A percentile compares a stretch with the other conserved stretches of the same genome.
Conservation (phyloP, 495 filamentous ascomycete species). For the Hyphodiscus hymeniophilus region DNA sequence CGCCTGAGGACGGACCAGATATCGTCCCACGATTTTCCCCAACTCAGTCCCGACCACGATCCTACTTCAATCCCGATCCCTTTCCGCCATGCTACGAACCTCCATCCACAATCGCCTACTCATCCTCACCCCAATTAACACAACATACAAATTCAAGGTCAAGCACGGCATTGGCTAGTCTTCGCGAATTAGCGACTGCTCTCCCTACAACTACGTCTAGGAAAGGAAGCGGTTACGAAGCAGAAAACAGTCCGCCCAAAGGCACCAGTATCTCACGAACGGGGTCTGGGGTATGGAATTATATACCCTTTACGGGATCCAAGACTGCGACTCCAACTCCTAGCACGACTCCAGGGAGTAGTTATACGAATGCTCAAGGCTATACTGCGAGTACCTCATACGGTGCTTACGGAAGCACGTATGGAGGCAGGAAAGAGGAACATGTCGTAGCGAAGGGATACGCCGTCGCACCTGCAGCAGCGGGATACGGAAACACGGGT, state of each 20-base stretch:
- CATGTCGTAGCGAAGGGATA: slow-evolving; percentile 10
- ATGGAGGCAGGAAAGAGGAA: slow-evolving; percentile 10
- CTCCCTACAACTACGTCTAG: slow-evolving; percentile 6
- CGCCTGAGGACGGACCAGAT: slow-evolving; percentile 20
- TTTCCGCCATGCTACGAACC: slow-evolving; percentile 15
- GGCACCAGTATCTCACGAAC: slow-evolving; percentile 8
- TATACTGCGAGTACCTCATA: not conserved
- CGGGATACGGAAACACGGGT: slow-evolving; percentile 5
- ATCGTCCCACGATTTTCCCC: slow-evolving; percentile 24
- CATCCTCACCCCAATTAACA: not conserved
- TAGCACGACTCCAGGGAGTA: slow-evolving; percentile 10
- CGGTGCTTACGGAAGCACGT: not conserved
- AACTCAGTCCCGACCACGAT: slow-evolving; percentile 21
- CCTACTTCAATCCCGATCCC: slow-evolving; percentile 21
- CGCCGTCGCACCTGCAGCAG: not conserved
- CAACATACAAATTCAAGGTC: not conserved
- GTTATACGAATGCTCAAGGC: slow-evolving; percentile 2
- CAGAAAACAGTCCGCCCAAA: slow-evolving; percentile 10
- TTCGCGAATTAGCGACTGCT: slow-evolving; percentile 18
- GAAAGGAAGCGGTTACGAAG: not conserved
- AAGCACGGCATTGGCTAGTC: slow-evolving; percentile 14
- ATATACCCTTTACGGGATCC: slow-evolving; percentile 19
- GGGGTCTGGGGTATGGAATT: slow-evolving; percentile 16
- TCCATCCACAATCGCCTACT: not conserved
- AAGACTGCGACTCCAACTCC: slow-evolving; percentile 14